phyloP scores from a whole-genome alignment of 768 basidiomycete species.

The Amanita pallidorosea region DNA sequence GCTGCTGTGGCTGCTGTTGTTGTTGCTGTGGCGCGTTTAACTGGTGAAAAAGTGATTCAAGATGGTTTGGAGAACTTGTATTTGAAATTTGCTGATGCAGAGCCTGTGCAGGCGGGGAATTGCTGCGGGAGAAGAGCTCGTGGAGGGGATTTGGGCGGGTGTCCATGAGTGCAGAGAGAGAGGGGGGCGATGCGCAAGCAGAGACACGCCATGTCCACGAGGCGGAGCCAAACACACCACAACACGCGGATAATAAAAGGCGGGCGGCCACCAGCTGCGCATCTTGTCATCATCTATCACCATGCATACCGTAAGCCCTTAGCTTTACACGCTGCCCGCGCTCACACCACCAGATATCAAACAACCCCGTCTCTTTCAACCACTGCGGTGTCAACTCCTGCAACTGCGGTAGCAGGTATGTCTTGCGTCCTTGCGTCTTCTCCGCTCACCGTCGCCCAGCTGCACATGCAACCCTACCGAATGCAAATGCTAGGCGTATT shows the following conservation, averaged over 20 bases:
- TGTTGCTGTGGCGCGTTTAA: conserved; percentile 32
- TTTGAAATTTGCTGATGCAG: conserved; percentile 22
- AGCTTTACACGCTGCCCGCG: conserved; percentile 1
- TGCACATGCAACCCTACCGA: conserved; percentile 51
- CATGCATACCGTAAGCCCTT: conserved; percentile 31
- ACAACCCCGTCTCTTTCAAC: conserved; percentile 25
- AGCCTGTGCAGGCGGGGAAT: conserved; percentile 5
- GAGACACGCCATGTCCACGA: conserved; percentile 36
- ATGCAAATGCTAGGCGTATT: conserved; percentile 48
- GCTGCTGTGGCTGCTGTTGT: conserved; percentile 6
- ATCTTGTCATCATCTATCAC: conserved; percentile 8
- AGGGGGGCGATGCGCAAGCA: conserved; percentile 4
- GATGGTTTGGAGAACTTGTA: conserved; percentile 42
- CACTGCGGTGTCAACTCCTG: conserved; percentile 38
- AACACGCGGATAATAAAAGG: conserved; percentile 5
- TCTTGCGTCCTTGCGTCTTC: background rate
- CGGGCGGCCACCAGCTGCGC: background rate
- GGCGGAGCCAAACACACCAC: conserved; percentile 19
- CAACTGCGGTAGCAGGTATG: conserved; percentile 41
- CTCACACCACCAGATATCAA: conserved; percentile 15
- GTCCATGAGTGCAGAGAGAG: conserved; percentile 23
- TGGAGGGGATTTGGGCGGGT: conserved; percentile 28
- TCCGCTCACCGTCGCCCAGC: conserved; percentile 18
- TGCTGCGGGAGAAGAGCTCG: conserved; percentile 38
- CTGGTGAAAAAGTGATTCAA: conserved; percentile 62